These are phyloP conservation scores for Proliferodiscus dingleyae DNA, from an alignment of 2,329 filamentous ascomycete genomes.

Conservation along the genomic window DNA sequence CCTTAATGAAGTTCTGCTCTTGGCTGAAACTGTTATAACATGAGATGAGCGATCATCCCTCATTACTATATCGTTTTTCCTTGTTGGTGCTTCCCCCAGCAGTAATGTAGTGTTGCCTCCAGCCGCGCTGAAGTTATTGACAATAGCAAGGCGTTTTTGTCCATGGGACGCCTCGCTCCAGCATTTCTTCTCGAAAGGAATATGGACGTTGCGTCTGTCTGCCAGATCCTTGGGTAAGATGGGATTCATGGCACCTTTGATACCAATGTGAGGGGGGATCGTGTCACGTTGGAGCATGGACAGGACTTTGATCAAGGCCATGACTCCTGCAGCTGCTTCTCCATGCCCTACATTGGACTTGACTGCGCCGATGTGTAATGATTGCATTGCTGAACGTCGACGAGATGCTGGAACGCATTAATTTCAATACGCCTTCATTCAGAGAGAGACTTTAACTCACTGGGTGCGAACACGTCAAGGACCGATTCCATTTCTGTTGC, in stretches of 20 bases:
- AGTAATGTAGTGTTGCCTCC: conserved; percentile 22
- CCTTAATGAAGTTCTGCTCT: conserved; percentile 11
- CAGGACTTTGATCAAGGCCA: conserved; percentile 22
- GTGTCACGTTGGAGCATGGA: conserved; percentile 14
- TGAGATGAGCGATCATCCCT: conserved; percentile 39
- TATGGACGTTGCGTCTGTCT: conserved; percentile 25
- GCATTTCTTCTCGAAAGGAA: conserved; percentile 5
- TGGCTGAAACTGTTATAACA: conserved; percentile 44
- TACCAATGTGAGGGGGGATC: conserved; percentile 13
- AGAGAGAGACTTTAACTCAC: conserved; percentile 35
- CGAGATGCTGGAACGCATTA: too few relatives aligned
- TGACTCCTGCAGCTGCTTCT: conserved; percentile 21
- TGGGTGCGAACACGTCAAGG: conserved; percentile 40
- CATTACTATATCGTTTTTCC: conserved; percentile 29
- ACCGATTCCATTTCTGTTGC: conserved; percentile 75
- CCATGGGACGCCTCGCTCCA: conserved; percentile 15
- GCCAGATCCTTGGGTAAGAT: conserved; percentile 29
- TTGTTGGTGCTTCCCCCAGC: conserved; percentile 18
- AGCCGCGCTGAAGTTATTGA: conserved; percentile 45
- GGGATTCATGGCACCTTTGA: conserved; percentile 26
- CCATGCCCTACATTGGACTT: conserved; percentile 38
- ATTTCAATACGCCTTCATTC: too few relatives aligned
- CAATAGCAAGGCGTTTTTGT: conserved; percentile 32
- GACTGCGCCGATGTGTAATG: conserved; percentile 55
- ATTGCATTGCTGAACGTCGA: conserved; percentile 35